Base-by-base conservation (phyloP, 2,329 filamentous ascomycete species). In the Aspergillus udagawae region DNA sequence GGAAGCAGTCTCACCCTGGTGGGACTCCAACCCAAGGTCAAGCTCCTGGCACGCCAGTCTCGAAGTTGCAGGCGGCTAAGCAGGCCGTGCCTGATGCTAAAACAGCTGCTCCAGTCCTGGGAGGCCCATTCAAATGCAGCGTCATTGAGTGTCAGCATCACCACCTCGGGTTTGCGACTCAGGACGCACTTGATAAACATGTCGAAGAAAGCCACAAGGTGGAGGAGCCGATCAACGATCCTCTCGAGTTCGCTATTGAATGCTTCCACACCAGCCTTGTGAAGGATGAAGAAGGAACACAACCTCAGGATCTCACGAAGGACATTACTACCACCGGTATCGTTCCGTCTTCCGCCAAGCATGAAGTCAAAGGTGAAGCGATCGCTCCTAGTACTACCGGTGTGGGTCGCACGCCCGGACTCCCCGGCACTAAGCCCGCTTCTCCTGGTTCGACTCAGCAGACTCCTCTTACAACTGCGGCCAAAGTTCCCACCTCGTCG, bases 201-300 rank as follows among this genome's bases (percentile, higher is more conserved):
- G 68, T 79, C 27, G 78, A 78, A 51, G 79, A 82, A 23, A 74
- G 71, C 20, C 85, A 87, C 67, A 78, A 79, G 60, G 77, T 71
- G 25, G 76, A 79, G 58, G 71, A 75, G 48, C 70, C 72, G 1
- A 75, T 86, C 41, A 80, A 78, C 4, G 77, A 87, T 66, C 80
- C 83, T 32, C 70, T 86, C 29, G 75, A 79, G n/a, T 87, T 80
- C 66, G 78, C 81, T 27, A 63, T 86, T 6, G 79, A 83, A 6
- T 80, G 78, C 45, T 75, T 83, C 60, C 77, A 77, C 14, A 76
- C 76, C 14, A 78, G 72, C 14, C 70, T 85, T n/a, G 79, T 83
- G 50, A 69, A 79, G 53, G 77, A 81, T 51, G 74, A 75, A 51
- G 77, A 76, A 45, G 64, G 70, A 27, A 27, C 58, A 5, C 61